Percentiles rank a stretch among this genome's conserved stretches.
These are phyloP conservation scores for Auricularia sp. DNA, from an alignment of 768 basidiomycete genomes.

Conservation along the genomic window DNA sequence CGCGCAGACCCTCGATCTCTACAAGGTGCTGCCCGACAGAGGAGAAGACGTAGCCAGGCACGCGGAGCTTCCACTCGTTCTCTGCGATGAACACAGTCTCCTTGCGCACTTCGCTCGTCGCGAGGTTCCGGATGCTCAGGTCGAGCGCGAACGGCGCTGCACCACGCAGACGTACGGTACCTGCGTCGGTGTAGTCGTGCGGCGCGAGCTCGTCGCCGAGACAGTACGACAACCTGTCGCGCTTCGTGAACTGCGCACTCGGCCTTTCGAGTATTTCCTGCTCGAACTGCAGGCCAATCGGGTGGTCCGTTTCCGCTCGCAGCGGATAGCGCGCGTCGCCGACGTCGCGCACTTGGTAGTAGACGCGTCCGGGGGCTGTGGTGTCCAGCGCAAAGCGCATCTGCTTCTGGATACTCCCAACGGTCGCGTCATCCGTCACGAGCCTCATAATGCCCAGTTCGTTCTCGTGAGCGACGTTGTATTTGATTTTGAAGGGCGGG, in stretches of 20 bases:
- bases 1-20: slow-evolving; percentile 65
- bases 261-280: slow-evolving; percentile 80
- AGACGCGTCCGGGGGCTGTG: slow-evolving; percentile 65
- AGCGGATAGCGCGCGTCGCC: slow-evolving; percentile 81
- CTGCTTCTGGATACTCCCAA: slow-evolving; percentile 74
- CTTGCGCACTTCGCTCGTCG: slow-evolving; percentile 52
- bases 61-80: slow-evolving; percentile 59
- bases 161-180: slow-evolving; percentile 63
- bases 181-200: slow-evolving; percentile 31
- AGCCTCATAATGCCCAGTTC: slow-evolving; percentile 61
- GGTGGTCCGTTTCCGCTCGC: slow-evolving; percentile 33
- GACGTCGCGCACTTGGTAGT: slow-evolving; percentile 84
- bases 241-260: slow-evolving; percentile 64
- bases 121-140: slow-evolving; percentile 67
- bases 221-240: slow-evolving; percentile 62
- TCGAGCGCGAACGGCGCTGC: slow-evolving; percentile 76
- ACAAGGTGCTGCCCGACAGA: slow-evolving; percentile 77
- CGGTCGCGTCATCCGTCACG: slow-evolving; percentile 57
- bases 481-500: slow-evolving; percentile 90
- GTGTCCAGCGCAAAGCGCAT: slow-evolving; percentile 79
- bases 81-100: slow-evolving; percentile 42
- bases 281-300: slow-evolving; percentile 61
- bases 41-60: slow-evolving; percentile 61
- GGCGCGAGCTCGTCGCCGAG: slow-evolving; percentile 56
- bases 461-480: slow-evolving; percentile 66